These are phyloP conservation scores for Silybum marianum DNA, from an alignment of 129 eudicot species.

Conservation along the genomic window DNA sequence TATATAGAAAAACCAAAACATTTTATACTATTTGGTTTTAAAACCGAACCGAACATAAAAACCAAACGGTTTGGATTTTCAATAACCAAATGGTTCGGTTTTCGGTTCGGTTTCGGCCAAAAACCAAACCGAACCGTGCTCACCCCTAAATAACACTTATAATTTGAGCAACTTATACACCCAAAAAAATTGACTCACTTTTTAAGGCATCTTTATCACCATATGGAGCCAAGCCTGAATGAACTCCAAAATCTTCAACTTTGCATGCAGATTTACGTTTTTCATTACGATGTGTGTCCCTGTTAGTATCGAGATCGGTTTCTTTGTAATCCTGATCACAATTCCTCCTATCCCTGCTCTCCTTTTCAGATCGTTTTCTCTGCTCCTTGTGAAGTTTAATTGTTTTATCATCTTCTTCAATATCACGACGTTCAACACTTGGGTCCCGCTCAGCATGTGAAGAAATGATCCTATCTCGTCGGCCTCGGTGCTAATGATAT, in stretches of 20 bases:
- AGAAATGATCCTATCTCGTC: slow-evolving; percentile 50
- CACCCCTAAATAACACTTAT: not conserved
- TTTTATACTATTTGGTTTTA: too few species aligned
- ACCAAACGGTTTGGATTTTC: too few species aligned
- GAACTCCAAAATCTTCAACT: slow-evolving; percentile 68
- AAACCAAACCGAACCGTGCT: too few species aligned
- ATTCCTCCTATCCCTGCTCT: slow-evolving; percentile 56
- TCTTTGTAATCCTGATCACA: slow-evolving; percentile 78
- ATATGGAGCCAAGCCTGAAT: slow-evolving; percentile 43
- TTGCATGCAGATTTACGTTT: slow-evolving; percentile 74
- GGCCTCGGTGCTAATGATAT: slow-evolving; percentile 57
- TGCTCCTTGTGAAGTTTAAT: slow-evolving; percentile 68
- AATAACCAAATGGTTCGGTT: too few species aligned
- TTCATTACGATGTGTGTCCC: slow-evolving; percentile 50
- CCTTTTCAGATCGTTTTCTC: slow-evolving; percentile 66
- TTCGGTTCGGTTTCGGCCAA: too few species aligned
- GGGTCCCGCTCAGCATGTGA: slow-evolving; percentile 55
- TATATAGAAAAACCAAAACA: too few species aligned
- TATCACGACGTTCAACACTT: slow-evolving; percentile 58
- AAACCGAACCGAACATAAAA: too few species aligned
- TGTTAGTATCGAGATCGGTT: slow-evolving; percentile 56
- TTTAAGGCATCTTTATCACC: slow-evolving; percentile 71
- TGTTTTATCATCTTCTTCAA: slow-evolving; percentile 63
- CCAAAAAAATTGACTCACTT: slow-evolving; percentile 55
- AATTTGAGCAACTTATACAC: not conserved